phyloP scores from a whole-genome alignment of 148 eudicot species.

The Fallopia convolvulus region DNA sequence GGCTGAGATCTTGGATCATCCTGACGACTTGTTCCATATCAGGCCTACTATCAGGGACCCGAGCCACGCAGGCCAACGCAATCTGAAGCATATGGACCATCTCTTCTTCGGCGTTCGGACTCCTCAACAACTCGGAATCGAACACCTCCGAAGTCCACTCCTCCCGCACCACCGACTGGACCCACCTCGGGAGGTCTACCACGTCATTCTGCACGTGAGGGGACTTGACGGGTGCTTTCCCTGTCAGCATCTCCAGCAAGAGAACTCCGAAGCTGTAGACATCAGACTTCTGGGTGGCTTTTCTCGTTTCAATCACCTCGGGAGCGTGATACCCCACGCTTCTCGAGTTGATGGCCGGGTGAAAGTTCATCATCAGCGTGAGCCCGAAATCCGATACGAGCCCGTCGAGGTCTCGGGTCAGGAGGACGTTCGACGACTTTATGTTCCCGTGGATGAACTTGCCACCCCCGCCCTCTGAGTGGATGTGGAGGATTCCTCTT shows the following conservation, averaged over 20 bases:
- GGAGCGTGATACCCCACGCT: slow-evolving; percentile 77
- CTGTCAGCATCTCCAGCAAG: slow-evolving; percentile 72
- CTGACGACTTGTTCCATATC: slow-evolving; percentile 62
- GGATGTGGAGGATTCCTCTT: slow-evolving; percentile 69
- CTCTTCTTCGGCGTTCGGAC: slow-evolving; percentile 62
- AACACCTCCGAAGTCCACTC: slow-evolving; percentile 98
- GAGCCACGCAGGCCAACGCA: slow-evolving; percentile 65
- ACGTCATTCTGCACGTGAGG: slow-evolving; percentile 47
- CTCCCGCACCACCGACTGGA: slow-evolving; percentile 79
- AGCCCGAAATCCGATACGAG: slow-evolving; percentile 68
- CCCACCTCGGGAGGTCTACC: slow-evolving; percentile 92
- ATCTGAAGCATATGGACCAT: slow-evolving; percentile 93
- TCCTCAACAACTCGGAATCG: slow-evolving; percentile 56
- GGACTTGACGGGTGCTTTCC: slow-evolving; percentile 56
- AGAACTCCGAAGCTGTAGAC: slow-evolving; percentile 97
- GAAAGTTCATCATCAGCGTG: slow-evolving; percentile 40
- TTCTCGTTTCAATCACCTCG: slow-evolving; percentile 58
- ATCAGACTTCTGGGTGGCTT: slow-evolving; percentile 64
- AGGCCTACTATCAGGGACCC: slow-evolving; percentile 59
- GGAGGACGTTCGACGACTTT: slow-evolving; percentile 77
- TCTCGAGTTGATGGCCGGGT: slow-evolving; percentile 28
- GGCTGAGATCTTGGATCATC: slow-evolving; percentile 70
- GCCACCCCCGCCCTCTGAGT: slow-evolving; percentile 53
- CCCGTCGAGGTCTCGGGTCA: slow-evolving; percentile 45
- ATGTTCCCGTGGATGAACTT: slow-evolving; percentile 81